Base-by-base conservation (phyloP, 2,329 filamentous ascomycete genomes). In the Periconia macrospinosa region DNA sequence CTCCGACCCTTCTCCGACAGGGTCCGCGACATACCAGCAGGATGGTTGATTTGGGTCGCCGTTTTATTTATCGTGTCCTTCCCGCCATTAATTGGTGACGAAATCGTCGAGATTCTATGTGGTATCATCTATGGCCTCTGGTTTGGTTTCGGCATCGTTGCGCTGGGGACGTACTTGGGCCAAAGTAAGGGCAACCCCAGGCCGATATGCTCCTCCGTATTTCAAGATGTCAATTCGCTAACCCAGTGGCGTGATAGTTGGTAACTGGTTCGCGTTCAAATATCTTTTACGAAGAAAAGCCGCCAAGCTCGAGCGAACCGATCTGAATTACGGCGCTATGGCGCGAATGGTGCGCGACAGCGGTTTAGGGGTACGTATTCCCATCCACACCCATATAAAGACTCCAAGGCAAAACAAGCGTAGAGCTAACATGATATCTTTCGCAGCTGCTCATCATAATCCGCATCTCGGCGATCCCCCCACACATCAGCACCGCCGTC, bases 21-120 rank as follows among this genome's bases (percentile, higher is more conserved):
- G 18, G 50, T 59, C 19, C 56, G 56, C 47, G 54, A 59, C 43
- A 43, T 59, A 11, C 56, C 56, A 14, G 56, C 54, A 17, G 56
- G 56, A 23, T 59, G 54, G 54, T 46, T 59, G 1, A 59, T 59
- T 33, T 53, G 53, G 2, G 52, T 59, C 43, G 56, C 40, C 2
- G 53, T 57, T 18, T 35, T 56, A 27, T 46, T 59, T 20, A 41
- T 59, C n/a, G 27, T 59, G 20, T 59, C 56, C 7, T 59, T 59
- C 23, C 56, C 56, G 7, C 56, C 56, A 14, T 48, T 59, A 8
- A 52, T 59, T 30, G 56, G 56, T 3, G 35, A 56, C 35, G 56
- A 59, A 27, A 52, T 59, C 41, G 33, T 59, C 19, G 56, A 44
- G 15, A 14, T 56, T 14, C 51, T 59, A n/a, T 59, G 56, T 42